A percentile compares a stretch with the other conserved stretches of the same genome.
These are phyloP conservation scores for Xylariales sp. DNA, from an alignment of 2,329 filamentous ascomycete species.

Conservation along the genomic window DNA sequence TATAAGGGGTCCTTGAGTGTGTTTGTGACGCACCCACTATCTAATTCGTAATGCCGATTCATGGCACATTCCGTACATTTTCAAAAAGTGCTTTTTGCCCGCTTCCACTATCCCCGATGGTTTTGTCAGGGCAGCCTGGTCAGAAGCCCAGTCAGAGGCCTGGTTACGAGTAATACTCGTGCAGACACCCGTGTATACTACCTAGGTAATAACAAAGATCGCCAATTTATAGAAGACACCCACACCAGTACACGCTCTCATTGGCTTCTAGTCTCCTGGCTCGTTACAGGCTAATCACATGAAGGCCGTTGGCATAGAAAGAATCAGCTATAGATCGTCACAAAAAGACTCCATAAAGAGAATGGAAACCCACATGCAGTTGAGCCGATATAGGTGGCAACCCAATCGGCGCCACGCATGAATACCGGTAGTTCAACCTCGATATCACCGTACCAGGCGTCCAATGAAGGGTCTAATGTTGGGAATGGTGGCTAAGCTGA, in stretches of 20 bases:
- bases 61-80: too few relatives aligned
- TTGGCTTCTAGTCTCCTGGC: not conserved
- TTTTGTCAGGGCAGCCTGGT: not conserved
- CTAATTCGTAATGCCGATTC: too few relatives aligned
- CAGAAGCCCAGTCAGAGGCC: too few relatives aligned
- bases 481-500: not conserved
- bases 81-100: not conserved
- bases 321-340: constrained; percentile 19
- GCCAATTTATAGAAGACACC: constrained; percentile 8
- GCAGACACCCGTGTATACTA: not conserved
- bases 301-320: constrained; percentile 2
- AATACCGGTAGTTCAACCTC: not conserved
- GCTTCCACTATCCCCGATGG: not conserved
- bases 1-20: too few relatives aligned
- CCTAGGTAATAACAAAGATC: constrained; percentile 12
- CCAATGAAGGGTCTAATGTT: not conserved
- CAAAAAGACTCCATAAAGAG: constrained; percentile 2
- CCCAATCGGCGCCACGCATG: not conserved
- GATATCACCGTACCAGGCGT: not conserved
- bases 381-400: not conserved
- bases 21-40: too few relatives aligned
- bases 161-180: not conserved
- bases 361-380: constrained; percentile 4
- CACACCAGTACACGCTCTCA: not conserved
- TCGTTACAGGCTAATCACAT: constrained; percentile 20